phyloP scores from a whole-genome alignment of 2,329 filamentous ascomycete species.

The Aureobasidium vineae region DNA sequence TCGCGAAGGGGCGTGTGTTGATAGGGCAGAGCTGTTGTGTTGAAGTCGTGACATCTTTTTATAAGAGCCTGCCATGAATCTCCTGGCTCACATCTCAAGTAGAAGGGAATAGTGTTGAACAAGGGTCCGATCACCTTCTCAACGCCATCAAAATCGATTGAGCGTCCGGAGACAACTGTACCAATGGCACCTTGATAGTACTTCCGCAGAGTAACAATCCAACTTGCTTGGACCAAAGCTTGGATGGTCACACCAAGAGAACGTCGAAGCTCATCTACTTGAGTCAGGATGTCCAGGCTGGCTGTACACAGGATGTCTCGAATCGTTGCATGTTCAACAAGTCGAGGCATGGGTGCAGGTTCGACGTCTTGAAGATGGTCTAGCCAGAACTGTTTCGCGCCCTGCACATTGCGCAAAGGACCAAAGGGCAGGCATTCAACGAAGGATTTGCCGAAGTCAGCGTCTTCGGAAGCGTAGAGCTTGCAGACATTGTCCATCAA shows the following conservation, averaged over 20 bases:
- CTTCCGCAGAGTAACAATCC: conserved; percentile 53
- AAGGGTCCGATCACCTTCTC: conserved; percentile 74
- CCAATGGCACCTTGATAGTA: conserved; percentile 58
- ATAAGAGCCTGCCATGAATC: conserved; percentile 62
- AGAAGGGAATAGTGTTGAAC: conserved; percentile 85
- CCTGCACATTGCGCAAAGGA: conserved; percentile 56
- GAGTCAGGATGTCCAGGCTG: conserved; percentile 49
- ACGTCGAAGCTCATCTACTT: conserved; percentile 50
- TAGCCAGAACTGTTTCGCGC: conserved; percentile 66
- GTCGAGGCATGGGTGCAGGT: conserved; percentile 36
- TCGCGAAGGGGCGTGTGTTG: conserved; percentile 77
- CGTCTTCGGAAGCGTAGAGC: conserved; percentile 47
- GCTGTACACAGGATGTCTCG: conserved; percentile 33
- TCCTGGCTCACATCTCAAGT: conserved; percentile 46
- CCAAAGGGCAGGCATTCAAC: conserved; percentile 66
- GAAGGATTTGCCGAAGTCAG: conserved; percentile 55
- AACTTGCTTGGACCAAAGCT: conserved; percentile 75
- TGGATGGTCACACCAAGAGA: conserved; percentile 72
- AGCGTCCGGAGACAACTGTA: conserved; percentile 74
- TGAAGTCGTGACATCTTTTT: conserved; percentile 66
- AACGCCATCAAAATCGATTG: conserved; percentile 63
- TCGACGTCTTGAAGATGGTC: conserved; percentile 49
- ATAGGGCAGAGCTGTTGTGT: conserved; percentile 64
- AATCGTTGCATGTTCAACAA: conserved; percentile 31
- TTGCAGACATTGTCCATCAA: conserved; percentile 60